Evolutionary conservation across 1,284 basidiomycete species (phyloP).

Genomic region (Porogramme epimiltina): DNA sequence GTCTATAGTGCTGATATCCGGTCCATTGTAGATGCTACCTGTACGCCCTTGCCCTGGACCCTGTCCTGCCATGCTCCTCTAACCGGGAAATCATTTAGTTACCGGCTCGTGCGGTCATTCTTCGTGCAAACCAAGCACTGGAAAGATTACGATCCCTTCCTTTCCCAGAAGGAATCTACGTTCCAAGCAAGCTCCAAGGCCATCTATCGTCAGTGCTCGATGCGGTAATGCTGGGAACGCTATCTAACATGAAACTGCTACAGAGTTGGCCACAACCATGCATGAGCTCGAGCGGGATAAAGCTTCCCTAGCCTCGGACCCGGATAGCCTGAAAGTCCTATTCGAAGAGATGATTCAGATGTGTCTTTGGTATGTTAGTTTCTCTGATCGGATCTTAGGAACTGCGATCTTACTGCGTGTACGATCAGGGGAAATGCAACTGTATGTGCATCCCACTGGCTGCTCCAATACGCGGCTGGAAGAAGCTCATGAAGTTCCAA

Average conservation of each 20-base stretch:
- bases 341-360: conserved; percentile 89
- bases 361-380: conserved; percentile 70
- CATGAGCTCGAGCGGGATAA: conserved; percentile 60
- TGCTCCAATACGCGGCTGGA: background rate
- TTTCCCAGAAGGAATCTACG: conserved; percentile 77
- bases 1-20: too few relatives aligned
- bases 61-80: conserved; percentile 51
- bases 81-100: conserved; percentile 47
- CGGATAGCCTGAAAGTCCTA: conserved; percentile 59
- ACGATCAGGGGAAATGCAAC: conserved; percentile 78
- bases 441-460: conserved; percentile 35
- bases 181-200: conserved; percentile 82
- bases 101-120: conserved; percentile 81
- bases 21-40: conserved; percentile 12
- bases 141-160: conserved; percentile 86
- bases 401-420: background rate
- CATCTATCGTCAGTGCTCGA: conserved; percentile 62
- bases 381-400: background rate
- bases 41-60: conserved; percentile 39
- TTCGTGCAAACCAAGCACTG: conserved; percentile 77
- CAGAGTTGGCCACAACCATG: conserved; percentile 73
- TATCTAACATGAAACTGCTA: background rate
- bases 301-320: conserved; percentile 44
- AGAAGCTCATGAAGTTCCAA: background rate
- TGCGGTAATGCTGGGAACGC: too few relatives aligned